Evolutionary conservation across 1,139 yeast genomes (phyloP).

Genomic region (Yamadazyma kanchanaburiensis): DNA sequence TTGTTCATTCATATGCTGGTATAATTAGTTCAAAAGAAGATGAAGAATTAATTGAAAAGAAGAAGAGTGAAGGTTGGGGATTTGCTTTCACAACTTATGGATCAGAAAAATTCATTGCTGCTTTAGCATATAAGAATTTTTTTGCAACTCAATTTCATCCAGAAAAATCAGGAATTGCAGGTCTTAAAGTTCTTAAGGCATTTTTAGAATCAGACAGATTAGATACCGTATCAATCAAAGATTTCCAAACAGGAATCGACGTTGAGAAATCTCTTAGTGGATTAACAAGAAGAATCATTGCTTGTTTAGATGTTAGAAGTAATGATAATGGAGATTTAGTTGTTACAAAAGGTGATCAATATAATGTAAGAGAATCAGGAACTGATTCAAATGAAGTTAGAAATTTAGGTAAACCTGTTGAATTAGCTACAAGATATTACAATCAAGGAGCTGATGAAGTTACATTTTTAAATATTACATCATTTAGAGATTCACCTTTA

Average conservation of each 20-base stretch:
- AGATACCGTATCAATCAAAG: constrained; percentile 17
- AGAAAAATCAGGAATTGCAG: constrained; percentile 91
- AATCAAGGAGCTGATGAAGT: constrained; percentile 96
- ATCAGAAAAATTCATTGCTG: constrained; percentile 79
- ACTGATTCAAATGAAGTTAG: constrained; percentile 57
- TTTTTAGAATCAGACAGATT: constrained; percentile 56
- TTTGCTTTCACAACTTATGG: constrained; percentile 75
- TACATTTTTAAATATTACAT: constrained; percentile 89
- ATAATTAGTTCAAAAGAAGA: constrained; percentile 38
- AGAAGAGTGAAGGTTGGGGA: constrained; percentile 64
- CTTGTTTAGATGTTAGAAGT: constrained; percentile 93
- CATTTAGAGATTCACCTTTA: constrained; percentile 89
- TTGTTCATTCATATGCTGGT: constrained; percentile 92
- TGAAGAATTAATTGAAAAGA: constrained; percentile 25
- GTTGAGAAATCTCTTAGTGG: constrained; percentile 62
- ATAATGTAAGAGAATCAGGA: constrained; percentile 82
- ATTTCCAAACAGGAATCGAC: constrained; percentile 30
- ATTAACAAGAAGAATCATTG: constrained; percentile 84
- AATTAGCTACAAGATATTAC: constrained; percentile 84
- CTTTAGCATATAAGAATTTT: constrained; percentile 67
- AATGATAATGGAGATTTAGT: constrained; percentile 93
- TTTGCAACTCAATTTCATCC: constrained; percentile 98
- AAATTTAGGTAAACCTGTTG: constrained; percentile 94
- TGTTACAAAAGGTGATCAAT: constrained; percentile 97
- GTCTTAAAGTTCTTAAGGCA: constrained; percentile 68